Evolutionary conservation across 805 yeast genomes (phyloP).

Genomic region (Candida ovalis): DNA sequence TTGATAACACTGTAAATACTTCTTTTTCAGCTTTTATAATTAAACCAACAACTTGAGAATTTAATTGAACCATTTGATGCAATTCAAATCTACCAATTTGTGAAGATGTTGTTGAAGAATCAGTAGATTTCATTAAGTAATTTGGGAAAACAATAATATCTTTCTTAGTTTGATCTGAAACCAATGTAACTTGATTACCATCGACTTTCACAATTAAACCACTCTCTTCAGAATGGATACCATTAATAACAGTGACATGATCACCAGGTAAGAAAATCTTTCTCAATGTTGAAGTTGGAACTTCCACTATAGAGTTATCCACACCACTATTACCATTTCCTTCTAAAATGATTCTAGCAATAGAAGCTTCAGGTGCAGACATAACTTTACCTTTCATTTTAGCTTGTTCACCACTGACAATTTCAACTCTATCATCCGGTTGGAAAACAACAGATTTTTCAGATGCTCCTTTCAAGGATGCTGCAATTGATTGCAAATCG

Average conservation of each 20-base stretch:
- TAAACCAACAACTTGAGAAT: conserved; percentile 83
- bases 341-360: conserved; percentile 48
- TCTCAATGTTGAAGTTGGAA: conserved; percentile 77
- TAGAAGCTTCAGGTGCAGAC: conserved; percentile 54
- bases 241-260: conserved; percentile 88
- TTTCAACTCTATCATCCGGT: conserved; percentile 92
- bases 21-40: conserved; percentile 88
- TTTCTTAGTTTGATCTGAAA: conserved; percentile 82
- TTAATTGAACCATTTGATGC: conserved; percentile 85
- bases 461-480: conserved; percentile 67
- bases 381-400: conserved; percentile 80
- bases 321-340: conserved; percentile 55
- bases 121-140: conserved; percentile 87
- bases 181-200: conserved; percentile 82
- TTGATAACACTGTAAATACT: conserved; percentile 70
- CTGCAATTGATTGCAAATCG: conserved; percentile 82
- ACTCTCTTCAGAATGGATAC: conserved; percentile 89
- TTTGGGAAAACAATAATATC: conserved; percentile 93
- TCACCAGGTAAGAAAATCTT: conserved; percentile 89
- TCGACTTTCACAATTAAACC: conserved; percentile 85
- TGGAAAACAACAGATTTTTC: conserved; percentile 64
- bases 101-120: conserved; percentile 64
- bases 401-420: conserved; percentile 88
- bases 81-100: conserved; percentile 75
- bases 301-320: conserved; percentile 60